Conservation (phyloP, 345 rosid genomes). For the Camelina hispida region DNA sequence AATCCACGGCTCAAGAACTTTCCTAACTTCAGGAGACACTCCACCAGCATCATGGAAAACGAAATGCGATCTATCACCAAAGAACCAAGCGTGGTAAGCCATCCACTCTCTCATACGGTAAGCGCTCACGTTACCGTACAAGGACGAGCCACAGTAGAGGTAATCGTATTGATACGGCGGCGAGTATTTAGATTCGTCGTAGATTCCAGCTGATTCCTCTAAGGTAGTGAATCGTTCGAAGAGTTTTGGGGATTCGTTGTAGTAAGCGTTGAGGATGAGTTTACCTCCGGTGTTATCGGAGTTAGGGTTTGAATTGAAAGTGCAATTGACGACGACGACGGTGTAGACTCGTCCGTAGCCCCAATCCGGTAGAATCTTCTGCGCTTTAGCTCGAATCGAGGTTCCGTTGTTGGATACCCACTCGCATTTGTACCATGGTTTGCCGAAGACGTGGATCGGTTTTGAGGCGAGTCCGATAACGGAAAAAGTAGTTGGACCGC, state of each 20-base stretch:
- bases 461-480: slow-evolving; percentile 87
- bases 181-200: slow-evolving; percentile 53
- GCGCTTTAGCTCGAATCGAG: slow-evolving; percentile 62
- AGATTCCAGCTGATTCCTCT: slow-evolving; percentile 66
- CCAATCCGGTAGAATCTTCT: slow-evolving; percentile 85
- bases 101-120: slow-evolving; percentile 84
- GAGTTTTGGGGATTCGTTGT: slow-evolving; percentile 53
- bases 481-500: slow-evolving; percentile 71
- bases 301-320: slow-evolving; percentile 64
- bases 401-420: slow-evolving; percentile 73
- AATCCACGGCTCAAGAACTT: slow-evolving; percentile 78
- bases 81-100: slow-evolving; percentile 93
- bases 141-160: slow-evolving; percentile 82
- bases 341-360: slow-evolving; percentile 91
- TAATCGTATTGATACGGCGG: slow-evolving; percentile 74
- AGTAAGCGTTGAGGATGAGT: slow-evolving; percentile 72
- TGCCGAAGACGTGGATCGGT: slow-evolving; percentile 70
- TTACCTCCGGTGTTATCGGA: slow-evolving; percentile 67
- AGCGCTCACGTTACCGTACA: slow-evolving; percentile 76
- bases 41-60: slow-evolving; percentile 94
- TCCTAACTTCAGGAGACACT: slow-evolving; percentile 60
- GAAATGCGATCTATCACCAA: slow-evolving; percentile 81
- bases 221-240: slow-evolving; percentile 64
- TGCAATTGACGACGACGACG: slow-evolving; percentile 78
- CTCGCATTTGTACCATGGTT: slow-evolving; percentile 84